phyloP scores from a whole-genome alignment of 495 filamentous ascomycete species.

The Lophiostoma macrostomum region DNA sequence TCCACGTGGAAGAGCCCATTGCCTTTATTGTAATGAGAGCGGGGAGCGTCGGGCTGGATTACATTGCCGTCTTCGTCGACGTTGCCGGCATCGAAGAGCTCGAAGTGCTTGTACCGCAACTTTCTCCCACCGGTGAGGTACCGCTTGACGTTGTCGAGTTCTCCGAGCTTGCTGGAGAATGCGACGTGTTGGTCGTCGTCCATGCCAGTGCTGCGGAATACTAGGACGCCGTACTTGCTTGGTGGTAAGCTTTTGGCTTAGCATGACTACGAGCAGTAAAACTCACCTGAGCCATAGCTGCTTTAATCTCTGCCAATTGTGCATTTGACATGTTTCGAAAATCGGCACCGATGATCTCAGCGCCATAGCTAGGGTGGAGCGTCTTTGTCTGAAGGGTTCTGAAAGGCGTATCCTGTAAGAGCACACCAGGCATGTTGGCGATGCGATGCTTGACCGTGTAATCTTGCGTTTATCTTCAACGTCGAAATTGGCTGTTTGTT shows the following conservation, averaged over 20 bases:
- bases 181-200: conserved; percentile 53
- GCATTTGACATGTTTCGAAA: conserved; percentile 47
- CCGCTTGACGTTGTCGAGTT: conserved; percentile 57
- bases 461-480: too few relatives aligned
- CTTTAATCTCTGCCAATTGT: conserved; percentile 48
- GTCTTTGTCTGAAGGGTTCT: conserved; percentile 44
- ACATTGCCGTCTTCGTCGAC: conserved; percentile 46
- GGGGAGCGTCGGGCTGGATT: conserved; percentile 42
- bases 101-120: conserved; percentile 48
- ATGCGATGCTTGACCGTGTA: neutral
- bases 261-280: neutral
- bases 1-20: conserved; percentile 62
- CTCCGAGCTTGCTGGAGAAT: conserved; percentile 54
- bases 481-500: too few relatives aligned
- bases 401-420: conserved; percentile 17
- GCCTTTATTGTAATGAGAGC: conserved; percentile 37
- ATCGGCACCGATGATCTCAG: conserved; percentile 53
- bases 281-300: conserved; percentile 50
- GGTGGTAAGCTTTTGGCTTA: too few relatives aligned
- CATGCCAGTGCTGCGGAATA: conserved; percentile 54
- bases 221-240: conserved; percentile 54
- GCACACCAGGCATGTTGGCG: conserved; percentile 28
- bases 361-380: conserved; percentile 55
- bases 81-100: conserved; percentile 61
- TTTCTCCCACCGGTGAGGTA: conserved; percentile 49